Conservation (phyloP, 306 rosid species). For the Dryas drummondii region DNA sequence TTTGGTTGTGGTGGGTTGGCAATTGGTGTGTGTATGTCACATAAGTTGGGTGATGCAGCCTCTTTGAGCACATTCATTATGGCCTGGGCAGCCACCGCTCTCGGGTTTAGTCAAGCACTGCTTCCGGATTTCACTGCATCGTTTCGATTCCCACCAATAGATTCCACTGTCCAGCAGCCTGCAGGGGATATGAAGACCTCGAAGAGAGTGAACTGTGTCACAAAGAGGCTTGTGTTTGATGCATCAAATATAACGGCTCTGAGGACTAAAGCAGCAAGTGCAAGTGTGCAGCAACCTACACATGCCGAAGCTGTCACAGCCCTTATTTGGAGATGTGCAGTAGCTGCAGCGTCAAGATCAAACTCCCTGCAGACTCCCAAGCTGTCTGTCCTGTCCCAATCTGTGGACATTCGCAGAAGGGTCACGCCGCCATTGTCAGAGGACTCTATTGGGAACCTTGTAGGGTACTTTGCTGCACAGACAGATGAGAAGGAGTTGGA, state of each 20-base stretch:
- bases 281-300: slow-evolving; percentile 3
- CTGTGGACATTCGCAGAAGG: slow-evolving; percentile 11
- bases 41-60: slow-evolving; percentile 22
- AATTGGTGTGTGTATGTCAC: slow-evolving; percentile 19
- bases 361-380: not conserved
- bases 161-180: not conserved
- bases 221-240: slow-evolving; percentile 16
- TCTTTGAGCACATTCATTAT: not conserved
- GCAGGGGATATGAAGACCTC: not conserved
- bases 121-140: slow-evolving; percentile 8
- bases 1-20: slow-evolving; percentile 31
- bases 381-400: slow-evolving; percentile 4
- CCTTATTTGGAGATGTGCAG: slow-evolving; percentile 19
- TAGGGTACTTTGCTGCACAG: slow-evolving; percentile 11
- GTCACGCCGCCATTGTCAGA: slow-evolving; percentile 9
- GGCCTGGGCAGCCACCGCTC: slow-evolving; percentile 7
- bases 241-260: slow-evolving; percentile 1
- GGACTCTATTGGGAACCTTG: slow-evolving; percentile 17
- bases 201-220: not conserved
- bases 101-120: not conserved
- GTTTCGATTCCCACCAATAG: slow-evolving; percentile 1
- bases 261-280: slow-evolving; percentile 1
- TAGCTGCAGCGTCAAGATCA: slow-evolving; percentile 10
- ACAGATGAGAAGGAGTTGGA: slow-evolving; percentile 5
- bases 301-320: slow-evolving; percentile 14